phyloP scores from a whole-genome alignment of 306 rosid species.

The Heteromeles arbutifolia region DNA sequence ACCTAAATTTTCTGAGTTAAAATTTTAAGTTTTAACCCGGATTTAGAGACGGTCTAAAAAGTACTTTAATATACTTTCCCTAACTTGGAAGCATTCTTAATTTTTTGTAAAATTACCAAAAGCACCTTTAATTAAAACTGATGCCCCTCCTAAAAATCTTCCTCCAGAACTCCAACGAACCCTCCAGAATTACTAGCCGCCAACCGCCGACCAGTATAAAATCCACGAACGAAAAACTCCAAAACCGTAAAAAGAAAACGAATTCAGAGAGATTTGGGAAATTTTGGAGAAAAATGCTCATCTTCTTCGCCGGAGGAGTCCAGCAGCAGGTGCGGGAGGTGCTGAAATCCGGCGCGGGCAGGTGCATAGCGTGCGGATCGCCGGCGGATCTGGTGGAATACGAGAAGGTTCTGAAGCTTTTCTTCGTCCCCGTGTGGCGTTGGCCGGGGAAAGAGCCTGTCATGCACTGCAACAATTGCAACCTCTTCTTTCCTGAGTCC shows the following conservation, averaged over 20 bases:
- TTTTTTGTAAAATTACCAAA: too few species aligned
- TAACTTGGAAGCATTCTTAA: too few species aligned
- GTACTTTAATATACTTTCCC: too few species aligned
- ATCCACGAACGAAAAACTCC: background rate
- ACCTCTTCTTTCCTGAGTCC: conserved; percentile 48
- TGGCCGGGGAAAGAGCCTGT: conserved; percentile 71
- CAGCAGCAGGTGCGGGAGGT: conserved; percentile 71
- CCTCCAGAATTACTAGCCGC: background rate
- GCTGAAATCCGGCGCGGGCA: conserved; percentile 55
- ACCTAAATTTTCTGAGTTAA: too few species aligned
- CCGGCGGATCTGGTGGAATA: conserved; percentile 61
- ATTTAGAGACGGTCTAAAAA: too few species aligned
- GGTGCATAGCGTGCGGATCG: conserved; percentile 53
- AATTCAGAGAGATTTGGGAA: background rate
- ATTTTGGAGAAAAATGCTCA: conserved; percentile 36
- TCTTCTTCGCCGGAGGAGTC: conserved; percentile 75
- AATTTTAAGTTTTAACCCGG: too few species aligned
- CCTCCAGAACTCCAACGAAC: background rate
- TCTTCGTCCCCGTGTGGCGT: conserved; percentile 82
- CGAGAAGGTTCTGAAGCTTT: conserved; percentile 78
- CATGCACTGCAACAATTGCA: conserved; percentile 57
- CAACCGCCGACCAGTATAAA: background rate
- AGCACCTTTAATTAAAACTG: background rate
- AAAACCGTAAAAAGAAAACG: background rate
- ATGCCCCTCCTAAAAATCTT: background rate